Evolutionary conservation across 2,329 filamentous ascomycete species (phyloP).

Genomic region (Orbilia ellipsospora): DNA sequence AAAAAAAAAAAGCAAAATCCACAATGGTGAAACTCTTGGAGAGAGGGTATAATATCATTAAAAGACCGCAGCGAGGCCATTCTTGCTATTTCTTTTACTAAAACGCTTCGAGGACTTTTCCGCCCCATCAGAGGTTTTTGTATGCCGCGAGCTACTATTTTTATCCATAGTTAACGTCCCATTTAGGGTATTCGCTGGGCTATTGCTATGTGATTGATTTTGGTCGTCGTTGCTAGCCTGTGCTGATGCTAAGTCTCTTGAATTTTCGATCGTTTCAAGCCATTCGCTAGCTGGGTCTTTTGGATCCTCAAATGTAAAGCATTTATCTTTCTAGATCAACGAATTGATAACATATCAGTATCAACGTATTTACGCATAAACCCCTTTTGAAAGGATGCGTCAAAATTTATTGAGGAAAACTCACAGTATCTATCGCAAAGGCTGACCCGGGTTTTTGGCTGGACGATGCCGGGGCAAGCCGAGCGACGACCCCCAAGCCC

Average conservation of each 20-base stretch:
- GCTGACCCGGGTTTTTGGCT: slow-evolving; percentile 83
- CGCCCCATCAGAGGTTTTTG: slow-evolving; percentile 65
- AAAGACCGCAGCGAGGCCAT: slow-evolving; percentile 89
- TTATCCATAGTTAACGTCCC: slow-evolving; percentile 67
- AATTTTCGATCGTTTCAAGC: slow-evolving; percentile 87
- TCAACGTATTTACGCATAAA: slow-evolving; percentile 26
- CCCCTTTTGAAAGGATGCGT: no score
- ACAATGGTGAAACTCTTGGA: background rate
- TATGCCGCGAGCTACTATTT: slow-evolving; percentile 67
- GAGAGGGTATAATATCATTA: slow-evolving; percentile 61
- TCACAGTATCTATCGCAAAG: slow-evolving; percentile 81
- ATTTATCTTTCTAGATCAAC: slow-evolving; percentile 77
- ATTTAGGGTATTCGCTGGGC: slow-evolving; percentile 78
- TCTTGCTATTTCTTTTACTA: slow-evolving; percentile 93
- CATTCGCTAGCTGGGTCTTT: slow-evolving; percentile 88
- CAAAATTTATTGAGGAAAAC: slow-evolving; percentile 61
- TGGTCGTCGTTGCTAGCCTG: slow-evolving; percentile 48
- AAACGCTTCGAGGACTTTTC: slow-evolving; percentile 71
- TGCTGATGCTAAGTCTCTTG: slow-evolving; percentile 81
- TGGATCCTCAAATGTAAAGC: slow-evolving; percentile 93
- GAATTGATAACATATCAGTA: slow-evolving; percentile 41
- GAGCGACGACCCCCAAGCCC: slow-evolving; percentile 80
- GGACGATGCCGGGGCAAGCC: slow-evolving; percentile 73
- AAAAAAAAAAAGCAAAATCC: background rate
- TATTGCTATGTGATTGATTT: slow-evolving; percentile 61